Evolutionary conservation across 2,329 filamentous ascomycete genomes (phyloP), one percentile per base, ranked within the genome.

Genomic region (Clarireedia homoeocarpa): DNA sequence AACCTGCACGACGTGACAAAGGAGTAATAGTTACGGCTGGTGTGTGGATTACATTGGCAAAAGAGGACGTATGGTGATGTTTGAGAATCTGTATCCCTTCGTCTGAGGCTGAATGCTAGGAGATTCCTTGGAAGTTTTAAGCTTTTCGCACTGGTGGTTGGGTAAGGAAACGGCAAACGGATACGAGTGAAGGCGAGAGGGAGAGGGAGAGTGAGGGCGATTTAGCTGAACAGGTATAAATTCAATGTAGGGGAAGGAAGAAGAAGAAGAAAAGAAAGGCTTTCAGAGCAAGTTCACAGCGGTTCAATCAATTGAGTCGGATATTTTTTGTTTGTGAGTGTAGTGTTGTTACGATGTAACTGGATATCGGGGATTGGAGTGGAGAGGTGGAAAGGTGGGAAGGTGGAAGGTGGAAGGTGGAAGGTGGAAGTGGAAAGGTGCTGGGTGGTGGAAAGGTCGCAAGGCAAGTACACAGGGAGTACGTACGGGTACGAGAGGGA

Each of bases 31-130:
- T 34, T 34, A 12, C 10, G 10, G 30, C 3, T 34, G 30, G 10
- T 34, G 10, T 34, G 30, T 34, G 30, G 30, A 46, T 44, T n/a
- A 51, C 48, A 55, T 51, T 51, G 44, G 38, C 53, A 44, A 39
- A 51, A 15, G 20, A 51, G 14, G 38, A 51, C 23, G 38, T 42
- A 34, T 39, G 30, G 30, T 39, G 30, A 10, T 34, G 30, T 45
- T 56, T 56, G 54, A 55, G 34, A 20, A 47, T 14, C 20, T 53
- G 49, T 52, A 39, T 39, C 49, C 45, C 53, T 50, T 51, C 48
- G 47, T 38, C 27, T 57, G 55, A 57, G 51, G 55, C 50, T 53
- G 50, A 53, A 30, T 20, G 36, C 30, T 38, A 48, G 44, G 50
- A 23, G 34, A 15, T 53, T 46, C 34, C 55, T 54, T 36, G 50